Base-by-base conservation (phyloP, 2,329 filamentous ascomycete genomes). In the Sphaerulina populicola region DNA sequence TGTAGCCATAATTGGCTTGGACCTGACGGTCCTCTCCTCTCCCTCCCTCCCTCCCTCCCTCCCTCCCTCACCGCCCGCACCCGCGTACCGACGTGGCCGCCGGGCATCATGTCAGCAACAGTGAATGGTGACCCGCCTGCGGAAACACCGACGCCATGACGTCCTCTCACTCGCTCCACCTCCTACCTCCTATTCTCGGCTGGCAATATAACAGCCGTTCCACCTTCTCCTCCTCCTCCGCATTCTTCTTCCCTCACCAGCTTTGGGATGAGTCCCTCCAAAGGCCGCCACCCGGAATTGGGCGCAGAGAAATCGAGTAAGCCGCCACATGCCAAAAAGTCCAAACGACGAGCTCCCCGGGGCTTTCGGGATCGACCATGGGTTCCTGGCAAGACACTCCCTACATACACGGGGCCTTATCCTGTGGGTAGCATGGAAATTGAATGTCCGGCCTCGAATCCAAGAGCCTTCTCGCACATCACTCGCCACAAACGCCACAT, bases 371-470 rank as follows among this genome's bases (percentile, higher is more conserved):
- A 49, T 30, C 33, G 36, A 23, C 11, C 45, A 30, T 48, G 36
- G 38, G 70, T 77, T 21, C 62, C 71, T 0, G 71, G 71, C 47
- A 62, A 71, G 30, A 66, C 71, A 6, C 58, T 79, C 3, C 76
- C 76, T 4, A 69, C 69, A 7, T 75, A 77, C 39, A 74, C 75
- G 4, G 77, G 77, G 0, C 76, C 76, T 0, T 79, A 79, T 58
- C 71, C 66, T 18, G 72, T 76, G 11, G 72, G 71, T 0, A 69
- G 69, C n/a, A 77, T 79, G 72, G 76, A 78, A 49, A 72, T 79
- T 36, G 77, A 80, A 63, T 69, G 79, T 0, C 75, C 77, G 0
- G 77, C 67, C 7, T 60, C 70, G 33, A 59, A 72, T 14, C 75
- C 76, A 1, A 66, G 71, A 33, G 61, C 69, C 0, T 75, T 79